Evolutionary conservation across 352 stramenopile genomes (phyloP), one percentile per base, ranked within the genome.

Genomic region (Phytophthora pistaciae): DNA sequence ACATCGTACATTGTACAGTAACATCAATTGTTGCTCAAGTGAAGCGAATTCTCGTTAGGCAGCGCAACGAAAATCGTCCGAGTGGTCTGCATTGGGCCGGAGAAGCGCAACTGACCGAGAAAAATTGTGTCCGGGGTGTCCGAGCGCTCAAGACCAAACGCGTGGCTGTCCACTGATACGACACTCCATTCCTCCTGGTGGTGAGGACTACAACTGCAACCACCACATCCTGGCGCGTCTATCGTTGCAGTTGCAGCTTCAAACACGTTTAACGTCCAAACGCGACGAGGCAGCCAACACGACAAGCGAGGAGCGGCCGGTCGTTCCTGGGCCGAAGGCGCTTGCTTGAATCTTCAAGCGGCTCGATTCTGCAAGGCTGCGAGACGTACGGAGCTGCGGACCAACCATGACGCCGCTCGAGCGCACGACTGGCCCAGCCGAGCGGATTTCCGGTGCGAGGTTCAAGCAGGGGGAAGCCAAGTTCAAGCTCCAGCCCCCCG

Each of bases 241-340:
- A 68, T 73, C 56, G 59, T 77, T 74, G 70, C 70, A 77, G 64
- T 77, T 72, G 59, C 40, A 69, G 55, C 44, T 70, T 77, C 69
- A 77, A 77, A 56, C 58, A 66, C 56, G 56, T 75, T 66, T 57
- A 68, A 54, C 56, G 46, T 27, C 46, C 40, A 66, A 65, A 77
- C 70, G 70, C 55, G 70, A 73, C 64, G 70, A 73, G 64, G 59
- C 64, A 65, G 63, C 0, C 33, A 59, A 63, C 60, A 64, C 66
- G 60, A 52, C 44, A 29, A 55, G 40, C 56, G 13, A 10, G 11
- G 16, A 25, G 9, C 13, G 16, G 46, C 59, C 49, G 49, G 52
- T 33, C 23, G 21, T 25, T 25, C 53, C 23, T 5, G 10, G 1
- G 6, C 18, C 27, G n/a, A 29, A 3, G n/a, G 23, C 49, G 31